Evolutionary conservation across 805 yeast species (phyloP), one percentile per base, ranked within the genome.

Genomic region (Metschnikowia reukaufii): DNA sequence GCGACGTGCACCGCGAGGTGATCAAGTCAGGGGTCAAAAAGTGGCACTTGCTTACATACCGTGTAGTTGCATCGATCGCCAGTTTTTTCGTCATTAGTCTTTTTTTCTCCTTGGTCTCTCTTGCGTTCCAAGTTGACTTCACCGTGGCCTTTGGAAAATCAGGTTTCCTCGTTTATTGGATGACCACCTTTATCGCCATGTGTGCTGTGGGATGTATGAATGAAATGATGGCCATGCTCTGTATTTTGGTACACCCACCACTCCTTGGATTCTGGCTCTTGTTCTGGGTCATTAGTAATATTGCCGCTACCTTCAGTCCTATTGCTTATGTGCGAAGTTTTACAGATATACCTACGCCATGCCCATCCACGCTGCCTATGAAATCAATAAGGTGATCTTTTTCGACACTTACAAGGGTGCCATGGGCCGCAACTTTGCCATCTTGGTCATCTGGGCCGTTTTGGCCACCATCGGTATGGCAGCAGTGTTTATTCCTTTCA

Each of bases 141-240:
- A 73, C 78, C 12, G 57, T 44, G 2, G 66, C 87, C 0, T 86
- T 80, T 67, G 90, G 88, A 1, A 71, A 65, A 25, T 79, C 82
- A 7, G 95, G 95, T 0, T 86, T 86, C 63, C 74, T 87, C 33
- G 82, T 86, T 1, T 78, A 77, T 51, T 88, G 95, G 95, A 75
- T 84, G 79, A 55, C 81, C 29, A 74, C 82, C 6, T 87, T 70
- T 61, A 55, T 87, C 41, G 77, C 88, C 6, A 82, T 87, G 88
- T 67, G 81, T 51, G 88, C 91, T 0, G 84, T 86, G 30, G 95
- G 95, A 48, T 79, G 85, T 36, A 82, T 84, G 25, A 84, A 83
- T 59, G 94, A 87, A 64, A 79, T 83, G 51, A 66, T 77, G 55
- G 81, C 82, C 0, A 60, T 81, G 62, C 27, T 85, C 5, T 60